Evolutionary conservation across 768 basidiomycete genomes (phyloP).

Genomic region (Boletus vinaceobasis): DNA sequence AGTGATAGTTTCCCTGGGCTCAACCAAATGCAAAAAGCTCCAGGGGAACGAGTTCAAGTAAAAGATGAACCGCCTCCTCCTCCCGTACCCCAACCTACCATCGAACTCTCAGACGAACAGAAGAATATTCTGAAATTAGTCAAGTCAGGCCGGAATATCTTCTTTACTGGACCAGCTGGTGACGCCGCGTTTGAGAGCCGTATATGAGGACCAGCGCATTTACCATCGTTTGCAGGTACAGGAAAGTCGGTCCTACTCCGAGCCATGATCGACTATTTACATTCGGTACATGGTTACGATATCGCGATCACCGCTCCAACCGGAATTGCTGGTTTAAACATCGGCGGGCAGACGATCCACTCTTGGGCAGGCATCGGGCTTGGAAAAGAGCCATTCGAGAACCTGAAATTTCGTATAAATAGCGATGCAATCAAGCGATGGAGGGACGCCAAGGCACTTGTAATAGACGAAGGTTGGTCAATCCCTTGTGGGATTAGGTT

Average conservation of each 20-base stretch:
- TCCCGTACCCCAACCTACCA: constrained; percentile 2
- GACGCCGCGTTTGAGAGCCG: neutral
- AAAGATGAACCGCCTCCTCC: neutral
- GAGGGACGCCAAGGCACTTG: constrained; percentile 48
- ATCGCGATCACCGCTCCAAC: constrained; percentile 67
- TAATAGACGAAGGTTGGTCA: constrained; percentile 71
- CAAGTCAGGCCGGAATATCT: constrained; percentile 54
- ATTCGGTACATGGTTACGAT: constrained; percentile 22
- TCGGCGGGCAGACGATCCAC: constrained; percentile 67
- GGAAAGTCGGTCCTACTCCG: constrained; percentile 70
- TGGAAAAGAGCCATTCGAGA: constrained; percentile 47
- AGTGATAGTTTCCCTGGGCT: neutral
- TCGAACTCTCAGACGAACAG: constrained; percentile 40
- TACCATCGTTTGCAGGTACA: constrained; percentile 41
- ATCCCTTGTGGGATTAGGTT: neutral
- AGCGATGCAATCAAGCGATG: constrained; percentile 40
- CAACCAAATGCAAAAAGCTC: neutral
- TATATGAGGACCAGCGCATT: neutral
- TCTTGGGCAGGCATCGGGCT: constrained; percentile 64
- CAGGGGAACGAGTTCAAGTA: neutral
- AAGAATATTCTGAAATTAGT: constrained; percentile 41
- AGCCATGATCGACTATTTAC: constrained; percentile 50
- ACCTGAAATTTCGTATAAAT: constrained; percentile 38
- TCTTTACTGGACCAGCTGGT: constrained; percentile 79
- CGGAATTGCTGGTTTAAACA: constrained; percentile 65